Evolutionary conservation across 805 yeast genomes (phyloP), one percentile per base, ranked within the genome.

Genomic region (Candida xyloterini): DNA sequence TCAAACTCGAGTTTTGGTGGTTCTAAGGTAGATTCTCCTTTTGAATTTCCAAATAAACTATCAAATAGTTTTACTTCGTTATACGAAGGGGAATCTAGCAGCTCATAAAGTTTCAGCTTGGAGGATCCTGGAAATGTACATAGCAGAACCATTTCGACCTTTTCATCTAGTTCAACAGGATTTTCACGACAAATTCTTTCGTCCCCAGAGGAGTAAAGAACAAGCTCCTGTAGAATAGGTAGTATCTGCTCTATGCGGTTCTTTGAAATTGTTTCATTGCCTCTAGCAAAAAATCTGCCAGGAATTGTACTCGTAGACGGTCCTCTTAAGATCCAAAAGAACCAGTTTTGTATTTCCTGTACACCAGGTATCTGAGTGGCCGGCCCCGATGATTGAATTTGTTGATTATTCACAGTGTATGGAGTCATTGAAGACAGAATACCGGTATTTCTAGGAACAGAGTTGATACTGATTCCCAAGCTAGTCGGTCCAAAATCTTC

Each of bases 261-360:
- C 10, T 43, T 51, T 2, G 53, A 15, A 3, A 70, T 30, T 0
- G 27, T 33, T 0, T 72, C 70, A 39, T 62, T 68, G 1, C 33
- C 25, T 14, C 66, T 62, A 10, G 63, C 44, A 28, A 73, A 60
- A 46, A 79, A 78, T 10, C 56, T 51, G 11, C 68, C 65, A 0
- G 95, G 91, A 9, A 84, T 77, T 0, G 84, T 73, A 30, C 72
- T 66, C 0, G 81, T 66, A 14, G 86, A 81, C 43, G 82, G 74
- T 29, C 80, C 76, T 43, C 90, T 63, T 20, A 84, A 59, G 9
- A 84, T 67, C 59, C 84, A 77, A 1, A 89, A 90, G 24, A 84
- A 58, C 60, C 81, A 80, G 47, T 81, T 83, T 5, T 85, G 72
- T 28, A 59, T 61, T 28, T 62, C 66, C 24, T 55, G 56, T 4